phyloP scores from a whole-genome alignment of 106 monocot species.

The Dioscorea zingiberensis region DNA sequence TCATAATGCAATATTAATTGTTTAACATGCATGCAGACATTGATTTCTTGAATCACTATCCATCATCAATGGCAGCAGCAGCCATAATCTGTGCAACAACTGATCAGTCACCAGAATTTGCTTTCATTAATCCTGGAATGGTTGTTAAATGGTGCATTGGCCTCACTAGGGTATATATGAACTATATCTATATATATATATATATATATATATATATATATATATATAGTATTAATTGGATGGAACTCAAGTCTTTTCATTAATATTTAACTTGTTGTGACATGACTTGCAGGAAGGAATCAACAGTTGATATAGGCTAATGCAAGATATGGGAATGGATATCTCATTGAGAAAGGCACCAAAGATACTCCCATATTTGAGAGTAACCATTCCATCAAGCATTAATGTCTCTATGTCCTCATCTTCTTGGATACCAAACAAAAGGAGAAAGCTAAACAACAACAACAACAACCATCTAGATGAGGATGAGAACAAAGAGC shows the following conservation, averaged over 20 bases:
- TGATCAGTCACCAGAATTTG: slow-evolving; percentile 32
- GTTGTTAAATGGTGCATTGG: slow-evolving; percentile 52
- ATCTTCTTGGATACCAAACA: slow-evolving; percentile 22
- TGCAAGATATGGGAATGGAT: slow-evolving; percentile 32
- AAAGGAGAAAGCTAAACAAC: no score
- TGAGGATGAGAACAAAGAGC: slow-evolving; percentile 62
- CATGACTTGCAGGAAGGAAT: slow-evolving; percentile 64
- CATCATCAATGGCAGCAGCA: slow-evolving; percentile 64
- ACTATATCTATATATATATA: no score
- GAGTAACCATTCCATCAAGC: slow-evolving; percentile 18
- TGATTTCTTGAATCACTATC: slow-evolving; percentile 49
- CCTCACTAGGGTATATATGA: slow-evolving; percentile 45
- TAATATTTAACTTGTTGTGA: no score
- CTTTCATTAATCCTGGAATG: slow-evolving; percentile 21
- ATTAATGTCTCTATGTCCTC: slow-evolving; percentile 17
- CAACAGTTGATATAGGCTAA: slow-evolving; percentile 33
- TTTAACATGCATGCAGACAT: slow-evolving; percentile 17
- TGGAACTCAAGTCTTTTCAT: no score
- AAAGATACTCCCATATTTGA: slow-evolving; percentile 17
- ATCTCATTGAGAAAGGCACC: slow-evolving; percentile 14
- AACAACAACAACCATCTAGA: no score
- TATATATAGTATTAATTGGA: no score
- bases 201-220: no score
- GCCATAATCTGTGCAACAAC: no score
- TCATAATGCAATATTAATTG: not conserved